Conservation (phyloP, 2,329 filamentous ascomycete species). For the Fusarium sp. region DNA sequence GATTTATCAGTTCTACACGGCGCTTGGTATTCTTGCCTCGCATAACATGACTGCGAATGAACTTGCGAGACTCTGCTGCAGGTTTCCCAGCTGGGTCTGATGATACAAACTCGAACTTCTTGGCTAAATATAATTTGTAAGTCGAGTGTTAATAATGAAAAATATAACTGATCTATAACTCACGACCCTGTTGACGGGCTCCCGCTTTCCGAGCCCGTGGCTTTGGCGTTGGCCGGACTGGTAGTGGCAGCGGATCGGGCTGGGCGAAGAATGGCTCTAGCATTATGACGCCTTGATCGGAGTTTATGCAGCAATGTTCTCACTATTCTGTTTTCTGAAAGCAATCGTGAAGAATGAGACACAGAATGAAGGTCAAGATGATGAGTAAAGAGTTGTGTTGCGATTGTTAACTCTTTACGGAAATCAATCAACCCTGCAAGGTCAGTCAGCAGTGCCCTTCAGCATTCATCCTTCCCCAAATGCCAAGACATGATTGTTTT, state of each 20-base stretch:
- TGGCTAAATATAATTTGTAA: slow-evolving; percentile 17
- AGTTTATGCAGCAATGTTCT: neutral
- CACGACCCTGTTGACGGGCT: slow-evolving; percentile 18
- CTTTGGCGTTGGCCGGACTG: slow-evolving; percentile 10
- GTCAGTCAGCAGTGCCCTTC: slow-evolving; percentile 1
- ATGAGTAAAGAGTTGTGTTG: neutral
- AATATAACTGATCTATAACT: neutral
- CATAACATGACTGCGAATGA: slow-evolving; percentile 51
- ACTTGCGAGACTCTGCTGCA: slow-evolving; percentile 44
- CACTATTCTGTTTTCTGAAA: neutral
- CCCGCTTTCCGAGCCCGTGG: slow-evolving; percentile 17
- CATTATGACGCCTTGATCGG: slow-evolving; percentile 22
- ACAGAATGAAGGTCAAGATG: neutral
- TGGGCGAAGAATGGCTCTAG: slow-evolving; percentile 22
- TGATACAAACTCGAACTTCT: slow-evolving; percentile 50
- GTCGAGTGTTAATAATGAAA: neutral
- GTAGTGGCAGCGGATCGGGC: neutral
- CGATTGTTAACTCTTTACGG: slow-evolving; percentile 34
- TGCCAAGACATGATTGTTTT: slow-evolving; percentile 46
- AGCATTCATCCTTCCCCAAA: slow-evolving; percentile 3
- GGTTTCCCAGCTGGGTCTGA: slow-evolving; percentile 46
- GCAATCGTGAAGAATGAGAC: accelerated
- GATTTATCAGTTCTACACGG: neutral
- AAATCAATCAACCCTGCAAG: slow-evolving; percentile 18
- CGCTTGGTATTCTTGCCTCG: slow-evolving; percentile 48